Conservation (phyloP, 2,329 filamentous ascomycete species). For the Fusarium verticillioides region DNA sequence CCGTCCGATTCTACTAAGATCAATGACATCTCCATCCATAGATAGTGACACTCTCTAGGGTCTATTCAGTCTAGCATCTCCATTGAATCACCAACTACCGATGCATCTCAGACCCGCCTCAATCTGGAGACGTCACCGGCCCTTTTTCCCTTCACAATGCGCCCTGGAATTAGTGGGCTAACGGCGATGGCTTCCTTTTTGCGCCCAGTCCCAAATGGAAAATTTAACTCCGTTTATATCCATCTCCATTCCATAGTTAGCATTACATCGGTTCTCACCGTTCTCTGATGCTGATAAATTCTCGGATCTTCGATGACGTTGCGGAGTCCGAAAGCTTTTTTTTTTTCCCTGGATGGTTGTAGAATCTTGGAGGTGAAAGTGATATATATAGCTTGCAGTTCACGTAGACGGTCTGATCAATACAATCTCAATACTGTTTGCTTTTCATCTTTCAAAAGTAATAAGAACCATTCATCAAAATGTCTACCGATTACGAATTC, state of each 20-base stretch:
- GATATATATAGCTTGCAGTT: constrained; percentile 4
- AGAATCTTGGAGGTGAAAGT: constrained; percentile 2
- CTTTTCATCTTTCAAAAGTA: not conserved
- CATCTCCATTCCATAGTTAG: not conserved
- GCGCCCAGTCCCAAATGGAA: not conserved
- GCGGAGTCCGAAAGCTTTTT: constrained; percentile 3
- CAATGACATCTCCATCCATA: not conserved
- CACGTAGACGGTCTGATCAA: not conserved
- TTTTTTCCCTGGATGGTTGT: not conserved
- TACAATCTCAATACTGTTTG: not conserved
- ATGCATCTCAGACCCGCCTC: constrained; percentile 20
- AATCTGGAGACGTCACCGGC: constrained; percentile 14
- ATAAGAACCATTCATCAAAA: constrained; percentile 16
- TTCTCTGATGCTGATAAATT: constrained; percentile 28
- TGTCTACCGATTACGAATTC: constrained; percentile 57
- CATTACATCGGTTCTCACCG: not conserved
- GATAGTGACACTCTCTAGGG: not conserved
- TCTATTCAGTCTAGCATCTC: not conserved
- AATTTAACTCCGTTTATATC: constrained; percentile 24
- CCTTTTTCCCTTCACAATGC: not conserved
- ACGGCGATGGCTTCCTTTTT: constrained; percentile 34
- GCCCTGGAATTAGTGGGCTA: not conserved
- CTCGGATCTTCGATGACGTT: constrained; percentile 25
- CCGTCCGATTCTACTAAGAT: not conserved
- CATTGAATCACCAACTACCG: not conserved